Base-by-base conservation (phyloP, 2,329 filamentous ascomycete genomes). In the Aspergillus calidoustus region DNA sequence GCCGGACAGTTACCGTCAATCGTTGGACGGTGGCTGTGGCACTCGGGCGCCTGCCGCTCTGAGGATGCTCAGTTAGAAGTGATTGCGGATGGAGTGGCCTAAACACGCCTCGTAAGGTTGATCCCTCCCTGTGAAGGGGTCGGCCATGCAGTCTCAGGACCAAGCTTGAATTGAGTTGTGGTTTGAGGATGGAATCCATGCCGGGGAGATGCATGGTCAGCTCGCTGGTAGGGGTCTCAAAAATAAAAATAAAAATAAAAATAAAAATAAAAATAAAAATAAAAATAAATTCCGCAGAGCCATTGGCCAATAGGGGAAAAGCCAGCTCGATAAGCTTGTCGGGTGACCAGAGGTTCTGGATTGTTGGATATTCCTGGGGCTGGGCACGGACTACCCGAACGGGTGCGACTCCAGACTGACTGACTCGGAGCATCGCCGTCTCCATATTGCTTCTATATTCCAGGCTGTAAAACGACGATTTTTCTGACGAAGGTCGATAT, bases 261-360 rank as follows among this genome's bases (percentile, higher is more conserved):
- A 61, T 47, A 55, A 56, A 60, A 47, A 1, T 19, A 19, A 19
- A 19, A 19, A 19, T 19, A 28, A 28, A 60, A 49, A 47, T 56
- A 52, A 61, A 53, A 60, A 61, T 47, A 55, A 56, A 60, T 25
- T 2, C 50, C 19, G 56, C 8, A 31, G 19, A 62, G 51, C 34
- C 30, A 59, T 58, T 61, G 59, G 41, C 62, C 59, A 62, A 64
- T 47, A 25, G 47, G 17, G 34, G 13, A 15, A 41, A 28, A 25
- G 22, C 43, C 15, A 28, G 23, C 4, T 25, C 49, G 54, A 64
- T 64, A 64, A 64, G 59, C 62, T 64, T 58, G 62, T 61, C 53
- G 53, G 55, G 46, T 50, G 47, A 57, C 57, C 28, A 41, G 9
- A 41, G 34, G 34, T 41, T 41, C 34, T 41, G 34, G 34, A 41